Percentiles rank a stretch among this genome's conserved stretches.
Conservation (phyloP, 257 asterid genomes). For the Lithospermum erythrorhizon region DNA sequence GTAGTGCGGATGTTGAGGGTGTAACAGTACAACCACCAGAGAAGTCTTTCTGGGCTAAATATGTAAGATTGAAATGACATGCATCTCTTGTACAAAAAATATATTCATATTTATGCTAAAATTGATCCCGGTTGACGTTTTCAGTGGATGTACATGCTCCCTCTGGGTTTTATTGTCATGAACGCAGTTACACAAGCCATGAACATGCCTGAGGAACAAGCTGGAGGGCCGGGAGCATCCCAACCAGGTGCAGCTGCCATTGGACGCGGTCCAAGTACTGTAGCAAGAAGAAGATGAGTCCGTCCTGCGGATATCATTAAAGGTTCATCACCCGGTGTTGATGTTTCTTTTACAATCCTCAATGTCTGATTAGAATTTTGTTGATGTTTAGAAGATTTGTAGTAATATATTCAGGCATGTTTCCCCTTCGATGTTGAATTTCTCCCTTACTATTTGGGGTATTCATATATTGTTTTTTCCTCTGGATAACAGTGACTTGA, state of each 20-base stretch:
- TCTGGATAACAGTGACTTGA: background rate
- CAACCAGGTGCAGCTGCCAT: conserved; percentile 36
- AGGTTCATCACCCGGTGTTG: too few species aligned
- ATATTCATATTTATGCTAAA: background rate
- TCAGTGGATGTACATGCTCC: conserved; percentile 98
- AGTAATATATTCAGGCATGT: too few species aligned
- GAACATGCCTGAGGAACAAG: conserved; percentile 84
- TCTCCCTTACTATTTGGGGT: background rate
- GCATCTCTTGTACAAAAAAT: conserved; percentile 1
- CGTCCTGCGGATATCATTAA: background rate
- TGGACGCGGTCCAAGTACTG: conserved; percentile 54
- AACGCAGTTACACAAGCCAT: conserved; percentile 94
- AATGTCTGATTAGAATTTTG: background rate
- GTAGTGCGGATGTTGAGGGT: conserved; percentile 57
- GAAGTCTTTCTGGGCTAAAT: conserved; percentile 97
- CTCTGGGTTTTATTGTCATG: conserved; percentile 85
- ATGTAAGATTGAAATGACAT: conserved; percentile 41
- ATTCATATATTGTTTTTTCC: background rate
- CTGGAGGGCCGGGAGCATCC: conserved; percentile 56
- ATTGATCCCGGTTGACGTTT: conserved; percentile 9
- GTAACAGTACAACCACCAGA: conserved; percentile 71
- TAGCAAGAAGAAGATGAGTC: conserved; percentile 77
- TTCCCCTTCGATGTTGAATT: background rate
- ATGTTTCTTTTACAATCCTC: background rate
- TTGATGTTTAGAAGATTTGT: background rate